Base-by-base conservation (phyloP, 345 rosid genomes). In the Eucalyptus guilfoylei region DNA sequence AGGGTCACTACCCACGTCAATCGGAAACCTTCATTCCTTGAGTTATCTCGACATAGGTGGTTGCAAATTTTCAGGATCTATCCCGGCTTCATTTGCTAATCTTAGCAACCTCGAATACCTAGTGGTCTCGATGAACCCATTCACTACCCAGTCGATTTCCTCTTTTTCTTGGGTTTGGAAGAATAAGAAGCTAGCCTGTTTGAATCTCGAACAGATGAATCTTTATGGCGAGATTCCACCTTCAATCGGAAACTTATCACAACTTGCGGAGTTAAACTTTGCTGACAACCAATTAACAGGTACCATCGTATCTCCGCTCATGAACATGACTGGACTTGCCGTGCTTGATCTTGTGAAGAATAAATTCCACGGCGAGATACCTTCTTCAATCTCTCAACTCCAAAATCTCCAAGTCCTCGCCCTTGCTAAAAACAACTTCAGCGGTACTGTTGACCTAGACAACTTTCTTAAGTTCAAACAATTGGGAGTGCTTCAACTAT, bases 11-110 rank as follows among this genome's bases (percentile, higher is more conserved):
- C n/a, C n/a, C n/a, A n/a, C n/a, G n/a, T n/a, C n/a, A n/a, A n/a
- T 88, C 2, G 52, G 86, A 8, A 80, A 40, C 11, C 86, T 62
- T 19, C 11, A 7, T 4, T 90, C 90, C 19, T 34, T 87, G 69
- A 88, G 24, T 1, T 1, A 1, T 3, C 49, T 48, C 2, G 49
- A 12, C 5, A n/a, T n/a, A n/a, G n/a, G n/a, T n/a, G 4, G 1
- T 11, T 1, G 91, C 87, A 23, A 23, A 1, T 91, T 91, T 32
- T 67, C 60, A 37, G 92, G 91, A 19, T 32, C 40, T 28, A 21
- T 91, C 21, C 91, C 88, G 7, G 45, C 92, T 54, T 91, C 91
- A 26, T 11, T 91, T n/a, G 87, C 87, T 48, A 87, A 90, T 26
- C 91, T 92, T 42, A 60, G 91, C 85, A 52, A 52, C n/a, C 89